Conservation (phyloP, 768 basidiomycete genomes). For the Xanthoconium stramineum region DNA sequence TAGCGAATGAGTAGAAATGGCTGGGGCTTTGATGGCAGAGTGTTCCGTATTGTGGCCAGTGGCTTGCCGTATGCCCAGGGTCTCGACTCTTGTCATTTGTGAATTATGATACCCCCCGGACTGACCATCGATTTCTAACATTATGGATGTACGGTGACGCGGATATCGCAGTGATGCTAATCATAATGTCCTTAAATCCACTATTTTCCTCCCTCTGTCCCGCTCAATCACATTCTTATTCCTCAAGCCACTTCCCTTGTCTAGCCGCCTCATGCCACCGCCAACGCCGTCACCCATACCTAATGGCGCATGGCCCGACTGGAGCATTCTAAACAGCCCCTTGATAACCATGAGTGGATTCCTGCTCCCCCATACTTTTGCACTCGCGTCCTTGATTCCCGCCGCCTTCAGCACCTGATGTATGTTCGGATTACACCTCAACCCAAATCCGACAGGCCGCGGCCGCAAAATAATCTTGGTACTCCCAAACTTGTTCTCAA, state of each 20-base stretch:
- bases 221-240: slow-evolving; percentile 72
- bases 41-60: too few relatives aligned
- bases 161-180: not conserved
- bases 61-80: too few relatives aligned
- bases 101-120: too few relatives aligned
- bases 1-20: not conserved
- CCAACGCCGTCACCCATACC: slow-evolving; percentile 83
- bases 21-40: too few relatives aligned
- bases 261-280: slow-evolving; percentile 62
- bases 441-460: slow-evolving; percentile 85
- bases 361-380: slow-evolving; percentile 91
- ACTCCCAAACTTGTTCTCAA: slow-evolving; percentile 80
- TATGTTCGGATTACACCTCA: slow-evolving; percentile 84
- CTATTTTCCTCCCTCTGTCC: slow-evolving; percentile 75
- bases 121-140: too few relatives aligned
- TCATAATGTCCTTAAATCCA: slow-evolving; percentile 57
- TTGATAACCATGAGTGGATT: slow-evolving; percentile 80
- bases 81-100: too few relatives aligned
- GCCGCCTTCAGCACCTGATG: slow-evolving; percentile 91
- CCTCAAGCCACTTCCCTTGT: slow-evolving; percentile 73
- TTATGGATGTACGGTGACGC: too few relatives aligned
- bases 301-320: slow-evolving; percentile 77
- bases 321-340: slow-evolving; percentile 76
- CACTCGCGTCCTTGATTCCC: slow-evolving; percentile 92
- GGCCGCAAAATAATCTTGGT: slow-evolving; percentile 80